Conservation (phyloP, 257 asterid species). For the Forsythia suspensa region DNA sequence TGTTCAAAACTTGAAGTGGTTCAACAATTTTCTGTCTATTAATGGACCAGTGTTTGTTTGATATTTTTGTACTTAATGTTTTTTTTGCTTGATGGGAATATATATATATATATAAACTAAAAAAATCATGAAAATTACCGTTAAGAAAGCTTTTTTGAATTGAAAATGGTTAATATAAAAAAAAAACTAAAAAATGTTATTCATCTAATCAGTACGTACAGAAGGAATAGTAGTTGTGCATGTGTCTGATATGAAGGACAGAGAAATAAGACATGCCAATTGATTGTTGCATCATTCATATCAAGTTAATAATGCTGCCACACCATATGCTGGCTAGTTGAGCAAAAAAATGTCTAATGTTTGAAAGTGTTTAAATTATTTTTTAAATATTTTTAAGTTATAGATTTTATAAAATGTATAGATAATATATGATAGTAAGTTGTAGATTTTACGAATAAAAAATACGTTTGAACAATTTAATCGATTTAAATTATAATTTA, state of each 20-base stretch:
- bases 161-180: not conserved
- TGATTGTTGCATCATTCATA: conserved; percentile 53
- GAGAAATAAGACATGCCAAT: conserved; percentile 19
- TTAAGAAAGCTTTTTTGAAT: not conserved
- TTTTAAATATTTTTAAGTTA: too few relatives aligned
- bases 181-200: not conserved
- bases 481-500: too few relatives aligned
- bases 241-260: not conserved
- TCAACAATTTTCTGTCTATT: not conserved
- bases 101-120: too few relatives aligned
- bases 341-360: too few relatives aligned
- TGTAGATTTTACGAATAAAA: too few relatives aligned
- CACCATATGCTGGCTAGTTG: not conserved
- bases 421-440: too few relatives aligned
- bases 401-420: too few relatives aligned
- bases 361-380: too few relatives aligned
- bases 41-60: not conserved
- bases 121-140: not conserved
- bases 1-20: not conserved
- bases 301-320: conserved; percentile 29
- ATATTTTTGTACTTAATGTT: not conserved
- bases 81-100: not conserved
- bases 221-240: not conserved
- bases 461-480: too few relatives aligned
- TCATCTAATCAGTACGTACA: not conserved